Evolutionary conservation across 768 basidiomycete species (phyloP).

Genomic region (Phylloporus arenicola): DNA sequence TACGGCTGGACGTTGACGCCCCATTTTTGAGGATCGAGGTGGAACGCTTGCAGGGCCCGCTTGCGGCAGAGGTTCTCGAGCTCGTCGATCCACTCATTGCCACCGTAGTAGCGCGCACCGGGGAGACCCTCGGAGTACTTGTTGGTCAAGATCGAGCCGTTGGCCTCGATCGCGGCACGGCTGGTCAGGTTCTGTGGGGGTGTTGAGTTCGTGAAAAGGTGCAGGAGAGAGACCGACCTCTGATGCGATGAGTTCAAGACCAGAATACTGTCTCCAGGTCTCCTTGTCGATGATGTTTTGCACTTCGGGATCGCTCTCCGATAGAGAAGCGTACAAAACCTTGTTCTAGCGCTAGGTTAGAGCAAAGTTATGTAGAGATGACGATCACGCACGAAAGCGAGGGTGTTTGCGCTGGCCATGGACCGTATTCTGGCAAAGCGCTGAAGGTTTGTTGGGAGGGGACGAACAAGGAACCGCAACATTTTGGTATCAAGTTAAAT

Average conservation of each 20-base stretch:
- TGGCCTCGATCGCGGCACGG: slow-evolving; percentile 93
- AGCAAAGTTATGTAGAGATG: not conserved
- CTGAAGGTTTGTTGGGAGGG: slow-evolving; percentile 7
- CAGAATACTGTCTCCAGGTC: slow-evolving; percentile 97
- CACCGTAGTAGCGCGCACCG: slow-evolving; percentile 94
- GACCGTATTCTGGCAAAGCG: slow-evolving; percentile 29
- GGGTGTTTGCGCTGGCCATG: slow-evolving; percentile 59
- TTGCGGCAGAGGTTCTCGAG: slow-evolving; percentile 92
- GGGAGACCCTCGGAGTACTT: slow-evolving; percentile 99
- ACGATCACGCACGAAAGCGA: slow-evolving; percentile 50
- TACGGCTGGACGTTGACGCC: slow-evolving; percentile 99
- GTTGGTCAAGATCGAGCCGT: slow-evolving; percentile 97
- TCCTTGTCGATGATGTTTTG: slow-evolving; percentile 98
- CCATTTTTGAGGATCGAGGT: slow-evolving; percentile 89
- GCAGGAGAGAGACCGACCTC: slow-evolving; percentile 55
- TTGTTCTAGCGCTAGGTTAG: slow-evolving; percentile 63
- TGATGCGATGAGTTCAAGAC: slow-evolving; percentile 97
- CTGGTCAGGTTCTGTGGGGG: slow-evolving; percentile 84
- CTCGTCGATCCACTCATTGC: slow-evolving; percentile 97
- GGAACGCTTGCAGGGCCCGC: slow-evolving; percentile 93
- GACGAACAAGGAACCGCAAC: slow-evolving; percentile 29
- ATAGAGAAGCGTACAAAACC: slow-evolving; percentile 79
- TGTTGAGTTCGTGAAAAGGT: not conserved
- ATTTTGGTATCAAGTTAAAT: slow-evolving; percentile 23
- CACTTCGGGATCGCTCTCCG: slow-evolving; percentile 91